phyloP scores from a whole-genome alignment of 2,329 filamentous ascomycete species.

The Penicillium sclerotigenum region DNA sequence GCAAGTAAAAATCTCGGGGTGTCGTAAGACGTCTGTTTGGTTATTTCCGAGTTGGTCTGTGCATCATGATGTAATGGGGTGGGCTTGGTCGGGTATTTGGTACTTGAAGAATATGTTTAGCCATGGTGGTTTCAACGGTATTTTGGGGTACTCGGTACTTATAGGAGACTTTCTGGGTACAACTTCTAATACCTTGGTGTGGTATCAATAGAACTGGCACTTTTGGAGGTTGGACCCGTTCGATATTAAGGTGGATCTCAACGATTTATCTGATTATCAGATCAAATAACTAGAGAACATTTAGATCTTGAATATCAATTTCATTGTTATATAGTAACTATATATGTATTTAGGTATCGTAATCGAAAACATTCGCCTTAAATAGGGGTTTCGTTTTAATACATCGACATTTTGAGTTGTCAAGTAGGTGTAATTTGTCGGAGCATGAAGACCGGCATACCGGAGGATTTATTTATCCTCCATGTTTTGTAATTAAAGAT shows the following conservation, averaged over 20 bases:
- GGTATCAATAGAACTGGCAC: not conserved
- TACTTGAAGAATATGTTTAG: not conserved
- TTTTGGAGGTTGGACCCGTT: not conserved
- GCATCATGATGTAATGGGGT: slow-evolving; percentile 6
- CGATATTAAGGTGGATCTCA: not conserved
- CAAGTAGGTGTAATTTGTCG: not conserved
- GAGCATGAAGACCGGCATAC: no score
- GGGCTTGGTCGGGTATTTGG: not conserved
- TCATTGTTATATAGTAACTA: no score
- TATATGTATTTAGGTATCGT: not conserved
- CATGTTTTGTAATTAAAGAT: no score
- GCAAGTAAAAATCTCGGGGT: not conserved
- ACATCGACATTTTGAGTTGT: not conserved
- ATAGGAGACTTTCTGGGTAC: not conserved
- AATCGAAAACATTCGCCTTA: not conserved
- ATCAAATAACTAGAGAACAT: not conserved
- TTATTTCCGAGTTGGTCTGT: slow-evolving; percentile 7
- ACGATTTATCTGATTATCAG: not conserved
- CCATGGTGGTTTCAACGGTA: not conserved
- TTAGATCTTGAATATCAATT: not conserved
- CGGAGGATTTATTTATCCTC: no score
- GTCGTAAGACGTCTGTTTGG: not conserved
- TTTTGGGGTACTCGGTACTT: no score
- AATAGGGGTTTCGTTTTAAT: not conserved
- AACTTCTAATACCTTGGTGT: not conserved